phyloP scores from a whole-genome alignment of 2,329 filamentous ascomycete species.

The Coniella vitis region DNA sequence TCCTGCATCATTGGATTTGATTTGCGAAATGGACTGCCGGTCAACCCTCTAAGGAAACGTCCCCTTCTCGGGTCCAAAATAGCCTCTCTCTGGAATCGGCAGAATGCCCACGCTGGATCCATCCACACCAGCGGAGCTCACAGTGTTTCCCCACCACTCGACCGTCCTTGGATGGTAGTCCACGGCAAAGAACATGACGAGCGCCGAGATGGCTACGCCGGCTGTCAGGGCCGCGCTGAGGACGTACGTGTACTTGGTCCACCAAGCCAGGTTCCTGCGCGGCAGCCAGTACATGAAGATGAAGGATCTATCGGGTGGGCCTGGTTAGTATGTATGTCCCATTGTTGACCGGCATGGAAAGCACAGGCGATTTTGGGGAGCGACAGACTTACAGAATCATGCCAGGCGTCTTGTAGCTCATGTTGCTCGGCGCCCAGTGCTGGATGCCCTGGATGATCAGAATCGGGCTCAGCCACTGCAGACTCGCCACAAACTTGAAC shows the following conservation, averaged over 20 bases:
- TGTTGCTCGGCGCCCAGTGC: conserved; percentile 36
- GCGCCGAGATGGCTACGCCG: conserved; percentile 30
- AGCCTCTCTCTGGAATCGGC: conserved; percentile 19
- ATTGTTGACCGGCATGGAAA: too few relatives aligned
- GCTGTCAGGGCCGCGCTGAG: conserved; percentile 31
- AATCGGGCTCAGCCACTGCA: conserved; percentile 35
- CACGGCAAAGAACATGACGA: conserved; percentile 34
- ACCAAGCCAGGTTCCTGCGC: conserved; percentile 32
- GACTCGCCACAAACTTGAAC: conserved; percentile 31
- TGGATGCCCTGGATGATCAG: conserved; percentile 35
- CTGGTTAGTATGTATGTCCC: too few relatives aligned
- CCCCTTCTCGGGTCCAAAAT: conserved; percentile 18
- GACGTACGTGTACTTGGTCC: conserved; percentile 36
- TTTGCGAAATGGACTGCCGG: too few relatives aligned
- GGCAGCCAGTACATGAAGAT: conserved; percentile 39
- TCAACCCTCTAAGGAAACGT: conserved; percentile 6
- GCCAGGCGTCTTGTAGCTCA: conserved; percentile 36
- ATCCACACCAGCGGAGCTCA: conserved; percentile 24
- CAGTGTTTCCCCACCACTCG: conserved; percentile 36
- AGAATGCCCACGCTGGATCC: conserved; percentile 16
- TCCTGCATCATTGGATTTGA: too few relatives aligned
- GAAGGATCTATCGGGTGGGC: conserved; percentile 19
- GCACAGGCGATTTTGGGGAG: background rate
- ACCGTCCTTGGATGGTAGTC: conserved; percentile 27
- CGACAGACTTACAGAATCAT: conserved; percentile 26